phyloP scores from a whole-genome alignment of 2,329 filamentous ascomycete genomes.

The Hypomyces rosellus region DNA sequence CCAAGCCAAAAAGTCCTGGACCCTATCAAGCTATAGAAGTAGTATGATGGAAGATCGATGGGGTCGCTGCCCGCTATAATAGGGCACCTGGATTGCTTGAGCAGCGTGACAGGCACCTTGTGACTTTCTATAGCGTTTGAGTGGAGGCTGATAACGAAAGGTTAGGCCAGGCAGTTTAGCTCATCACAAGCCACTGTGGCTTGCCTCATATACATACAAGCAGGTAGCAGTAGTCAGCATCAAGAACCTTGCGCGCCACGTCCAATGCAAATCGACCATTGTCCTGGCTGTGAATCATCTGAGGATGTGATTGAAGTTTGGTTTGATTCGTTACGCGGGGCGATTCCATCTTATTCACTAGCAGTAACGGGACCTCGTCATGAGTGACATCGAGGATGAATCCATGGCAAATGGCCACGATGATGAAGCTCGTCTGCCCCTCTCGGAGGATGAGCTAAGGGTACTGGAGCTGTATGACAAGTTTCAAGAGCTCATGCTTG shows the following conservation, averaged over 20 bases:
- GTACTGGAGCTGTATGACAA: conserved; percentile 66
- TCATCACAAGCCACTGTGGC: background rate
- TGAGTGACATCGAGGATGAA: conserved; percentile 24
- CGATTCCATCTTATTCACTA: conserved; percentile 1
- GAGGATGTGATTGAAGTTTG: background rate
- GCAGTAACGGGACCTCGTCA: conserved; percentile 11
- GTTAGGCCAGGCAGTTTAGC: background rate
- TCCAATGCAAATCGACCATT: too few species aligned
- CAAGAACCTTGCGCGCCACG: background rate
- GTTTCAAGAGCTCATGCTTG: conserved; percentile 63
- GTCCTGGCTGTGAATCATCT: too few species aligned
- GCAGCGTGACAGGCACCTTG: conserved; percentile 28
- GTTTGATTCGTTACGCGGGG: background rate
- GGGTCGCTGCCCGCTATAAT: background rate
- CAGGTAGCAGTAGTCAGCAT: background rate
- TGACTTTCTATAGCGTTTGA: conserved; percentile 18
- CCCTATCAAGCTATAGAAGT: background rate
- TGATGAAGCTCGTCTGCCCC: conserved; percentile 39
- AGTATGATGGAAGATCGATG: background rate
- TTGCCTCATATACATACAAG: too few species aligned
- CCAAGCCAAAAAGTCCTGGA: background rate
- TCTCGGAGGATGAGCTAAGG: conserved; percentile 61
- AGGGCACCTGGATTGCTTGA: background rate
- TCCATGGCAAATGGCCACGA: conserved; percentile 20
- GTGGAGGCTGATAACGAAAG: background rate